Evolutionary conservation across 2,329 filamentous ascomycete genomes (phyloP).

Genomic region (Alternaria arbusti): DNA sequence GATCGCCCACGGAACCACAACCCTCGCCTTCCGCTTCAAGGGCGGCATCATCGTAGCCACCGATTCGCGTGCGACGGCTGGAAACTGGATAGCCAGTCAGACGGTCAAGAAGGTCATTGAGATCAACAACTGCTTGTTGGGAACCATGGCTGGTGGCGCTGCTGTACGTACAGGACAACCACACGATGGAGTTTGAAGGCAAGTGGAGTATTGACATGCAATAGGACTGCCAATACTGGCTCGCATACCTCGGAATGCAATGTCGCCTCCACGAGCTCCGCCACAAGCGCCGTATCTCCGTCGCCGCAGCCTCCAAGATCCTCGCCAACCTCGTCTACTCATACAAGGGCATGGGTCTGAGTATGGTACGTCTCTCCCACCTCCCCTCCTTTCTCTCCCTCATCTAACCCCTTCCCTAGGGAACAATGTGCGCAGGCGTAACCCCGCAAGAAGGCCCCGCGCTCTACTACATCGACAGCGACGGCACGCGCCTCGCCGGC

Average conservation of each 20-base stretch:
- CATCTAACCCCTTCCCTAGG: conserved; percentile 50
- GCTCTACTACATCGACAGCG: conserved; percentile 98
- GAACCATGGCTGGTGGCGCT: conserved; percentile 97
- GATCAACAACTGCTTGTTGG: conserved; percentile 92
- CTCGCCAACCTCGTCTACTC: conserved; percentile 97
- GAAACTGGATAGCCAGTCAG: conserved; percentile 99
- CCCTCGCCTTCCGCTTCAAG: conserved; percentile 96
- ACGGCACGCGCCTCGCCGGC: conserved; percentile 88
- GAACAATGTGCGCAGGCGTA: conserved; percentile 98
- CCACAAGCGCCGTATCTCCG: conserved; percentile 98
- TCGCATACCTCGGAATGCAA: conserved; percentile 98
- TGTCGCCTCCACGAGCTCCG: conserved; percentile 98
- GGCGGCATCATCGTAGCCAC: conserved; percentile 98
- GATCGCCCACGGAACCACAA: conserved; percentile 98
- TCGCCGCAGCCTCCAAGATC: conserved; percentile 97
- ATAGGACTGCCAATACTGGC: conserved; percentile 99
- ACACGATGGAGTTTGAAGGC: neutral
- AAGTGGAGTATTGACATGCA: conserved; percentile 19
- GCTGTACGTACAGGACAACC: conserved; percentile 60
- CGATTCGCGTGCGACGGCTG: conserved; percentile 94
- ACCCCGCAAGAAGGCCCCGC: conserved; percentile 94
- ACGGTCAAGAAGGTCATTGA: conserved; percentile 99
- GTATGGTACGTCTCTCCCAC: conserved; percentile 69
- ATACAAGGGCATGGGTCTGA: conserved; percentile 98
- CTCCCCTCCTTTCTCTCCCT: neutral